Evolutionary conservation across 495 filamentous ascomycete genomes (phyloP), one percentile per base, ranked within the genome.

Genomic region (Oleoguttula mirabilis): DNA sequence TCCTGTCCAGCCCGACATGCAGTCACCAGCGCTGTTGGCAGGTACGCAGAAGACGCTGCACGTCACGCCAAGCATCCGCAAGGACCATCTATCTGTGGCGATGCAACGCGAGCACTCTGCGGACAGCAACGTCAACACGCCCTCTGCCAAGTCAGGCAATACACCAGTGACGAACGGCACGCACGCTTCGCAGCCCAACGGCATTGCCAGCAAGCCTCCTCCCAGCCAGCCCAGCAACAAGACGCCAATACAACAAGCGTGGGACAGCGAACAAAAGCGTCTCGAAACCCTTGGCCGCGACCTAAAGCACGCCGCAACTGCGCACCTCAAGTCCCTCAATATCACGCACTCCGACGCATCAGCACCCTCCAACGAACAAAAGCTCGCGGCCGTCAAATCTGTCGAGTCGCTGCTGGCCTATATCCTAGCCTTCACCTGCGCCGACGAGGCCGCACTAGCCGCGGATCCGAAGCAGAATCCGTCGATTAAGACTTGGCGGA

Each of bases 371-470:
- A 33, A 8, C 27, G 46, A 50, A 19, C 34, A 45, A 16, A 42
- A 33, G 19, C 47, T 54, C 17, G 51, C 47, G 2, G 47, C 47
- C 17, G 30, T 54, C 36, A 47, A 47, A 30, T 28, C 47, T 17
- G 10, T 50, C 16, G 47, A 54, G 30, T 51, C 45, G 21, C 33
- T 51, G 1, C 42, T 54, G 2, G 41, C 47, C 23, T 54, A 32
- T 48, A 20, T 51, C 22, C 48, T 54, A 4, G 48, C 51, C 37
- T 54, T 50, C 48, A 41, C 36, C 31, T 41, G 32, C 36, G 42
- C 41, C 1, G 50, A 54, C 39, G 31, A 41, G n/a, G 32, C 36
- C 36, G 36, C 36, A 11, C 24, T 41, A 1, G 17, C 45, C n/a
- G 28, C 45, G 11, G 45, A 49, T 5, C 46, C 50, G 11, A 40